phyloP scores from a whole-genome alignment of 164 flowering plant genomes.

The grape (Vitis vinifera) region ASM3070453v1 NC_081809.1:15803501-15804000 shows the following conservation, averaged over 20 bases:
- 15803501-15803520: constrained; percentile 1
- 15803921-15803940: constrained; percentile 28
- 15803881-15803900: constrained; percentile 6
- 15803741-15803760: constrained; percentile 16
- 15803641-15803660: too few species aligned
- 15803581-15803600: neutral
- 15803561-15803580: neutral
- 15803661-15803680: neutral
- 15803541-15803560: constrained; percentile 4
- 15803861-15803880: constrained; percentile 33
- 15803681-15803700: neutral
- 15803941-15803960: constrained; percentile 25
- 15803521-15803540: neutral
- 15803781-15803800: constrained; percentile 13
- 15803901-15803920: constrained; percentile 12
- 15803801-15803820: constrained; percentile 4
- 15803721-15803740: constrained; percentile 2
- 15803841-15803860: constrained; percentile 71
- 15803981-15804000: constrained; percentile 35
- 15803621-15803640: neutral
- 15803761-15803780: constrained; percentile 7
- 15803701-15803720: neutral
- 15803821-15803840: constrained; percentile 11
- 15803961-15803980: constrained; percentile 25
- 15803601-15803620: neutral